Evolutionary conservation across 306 rosid genomes (phyloP), one percentile per base, ranked within the genome.

Genomic region (Acacia acuminata): DNA sequence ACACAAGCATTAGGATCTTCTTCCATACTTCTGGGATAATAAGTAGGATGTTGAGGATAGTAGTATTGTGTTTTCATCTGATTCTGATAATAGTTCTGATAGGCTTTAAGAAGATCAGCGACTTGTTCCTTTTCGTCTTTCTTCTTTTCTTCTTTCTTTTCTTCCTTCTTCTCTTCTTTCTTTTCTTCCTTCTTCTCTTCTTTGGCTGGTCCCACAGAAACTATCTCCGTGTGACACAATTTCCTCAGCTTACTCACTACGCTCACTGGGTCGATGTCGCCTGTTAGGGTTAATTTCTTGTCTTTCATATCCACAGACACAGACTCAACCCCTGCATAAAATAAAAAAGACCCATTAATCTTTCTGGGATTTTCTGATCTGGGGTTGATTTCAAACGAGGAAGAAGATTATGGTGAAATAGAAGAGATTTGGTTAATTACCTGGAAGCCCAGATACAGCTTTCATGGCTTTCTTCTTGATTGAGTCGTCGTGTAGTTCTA

Each of bases 151-250:
- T 82, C 87, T 24, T 85, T 80, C 3, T 79, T 25, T 0, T 79
- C 82, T 0, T 85, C 88, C 38, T 85, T 80, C 2, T 75, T n/a
- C 0, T 79, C 87, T 7, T 82, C 82, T 32, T 86, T 83, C 79
- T 89, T 87, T 0, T 71, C 65, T 30, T 88, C 36, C 2, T 32
- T 32, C 36, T 32, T 32, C 36, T 32, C 36, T 32, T 32, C 36
- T 32, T 93, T 91, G 1, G 93, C 89, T 16, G 92, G 93, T 20
- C 92, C 98, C 24, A 94, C 98, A 5, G 97, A 91, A 11, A 90
- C 20, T 38, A 94, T 89, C 0, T 90, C 91, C n/a, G 89, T 72
- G 34, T 0, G 51, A 30, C 89, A 89, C 7, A 85, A 32, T 88
- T 91, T 94, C 83, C 93, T 91, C 73, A 94, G 63, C 75, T 89